phyloP scores from a whole-genome alignment of 2,329 filamentous ascomycete species.

The Calonectria fujianensis region DNA sequence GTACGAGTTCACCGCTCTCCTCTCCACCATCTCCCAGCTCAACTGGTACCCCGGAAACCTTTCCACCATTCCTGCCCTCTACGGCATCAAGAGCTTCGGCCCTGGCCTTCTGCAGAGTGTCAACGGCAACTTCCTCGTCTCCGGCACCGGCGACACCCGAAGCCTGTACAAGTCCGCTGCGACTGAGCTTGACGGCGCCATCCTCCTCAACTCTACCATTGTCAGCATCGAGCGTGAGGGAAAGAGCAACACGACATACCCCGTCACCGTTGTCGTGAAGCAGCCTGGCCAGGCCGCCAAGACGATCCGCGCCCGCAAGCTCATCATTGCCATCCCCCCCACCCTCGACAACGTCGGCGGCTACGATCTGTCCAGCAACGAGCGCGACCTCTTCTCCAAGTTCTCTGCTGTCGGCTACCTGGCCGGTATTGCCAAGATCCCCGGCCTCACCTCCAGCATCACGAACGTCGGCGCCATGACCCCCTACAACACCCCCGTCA shows the following conservation, averaged over 20 bases:
- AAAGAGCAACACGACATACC: not conserved
- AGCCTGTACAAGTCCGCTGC: slow-evolving; percentile 43
- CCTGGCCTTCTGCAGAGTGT: slow-evolving; percentile 41
- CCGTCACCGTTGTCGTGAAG: slow-evolving; percentile 38
- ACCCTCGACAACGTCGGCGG: slow-evolving; percentile 49
- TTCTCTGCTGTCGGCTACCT: slow-evolving; percentile 50
- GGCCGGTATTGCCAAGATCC: slow-evolving; percentile 51
- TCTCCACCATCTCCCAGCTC: slow-evolving; percentile 41
- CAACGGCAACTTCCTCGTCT: slow-evolving; percentile 31
- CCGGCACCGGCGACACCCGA: slow-evolving; percentile 39
- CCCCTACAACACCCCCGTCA: slow-evolving; percentile 30
- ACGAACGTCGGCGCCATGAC: slow-evolving; percentile 39
- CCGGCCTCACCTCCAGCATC: slow-evolving; percentile 37
- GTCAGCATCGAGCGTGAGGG: slow-evolving; percentile 30
- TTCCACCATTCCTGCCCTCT: slow-evolving; percentile 42
- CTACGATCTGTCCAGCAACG: slow-evolving; percentile 53
- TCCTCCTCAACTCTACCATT: slow-evolving; percentile 40
- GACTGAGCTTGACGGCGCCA: not conserved
- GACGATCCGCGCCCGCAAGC: slow-evolving; percentile 51
- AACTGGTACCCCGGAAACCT: slow-evolving; percentile 49
- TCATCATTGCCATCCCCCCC: slow-evolving; percentile 55
- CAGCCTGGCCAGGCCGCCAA: slow-evolving; percentile 38
- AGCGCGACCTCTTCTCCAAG: slow-evolving; percentile 53
- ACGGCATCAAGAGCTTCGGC: slow-evolving; percentile 48
- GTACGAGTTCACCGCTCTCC: slow-evolving; percentile 43